Base-by-base conservation (phyloP, 768 basidiomycete species). In the Cubamyces lactineus region DNA sequence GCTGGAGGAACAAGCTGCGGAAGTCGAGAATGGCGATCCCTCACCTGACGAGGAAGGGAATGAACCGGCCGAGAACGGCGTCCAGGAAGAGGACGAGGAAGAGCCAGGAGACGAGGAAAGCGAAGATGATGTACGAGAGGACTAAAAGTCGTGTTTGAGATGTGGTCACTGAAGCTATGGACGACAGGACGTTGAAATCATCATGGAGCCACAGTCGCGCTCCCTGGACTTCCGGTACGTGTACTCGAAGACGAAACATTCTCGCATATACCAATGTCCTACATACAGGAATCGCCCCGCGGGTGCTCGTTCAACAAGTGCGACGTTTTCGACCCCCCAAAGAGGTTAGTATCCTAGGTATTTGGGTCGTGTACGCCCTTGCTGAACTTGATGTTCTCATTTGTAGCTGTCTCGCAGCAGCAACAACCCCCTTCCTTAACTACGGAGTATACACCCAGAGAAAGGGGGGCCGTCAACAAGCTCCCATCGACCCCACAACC, bases 161-260 rank as follows among this genome's bases (percentile, higher is more conserved):
- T 17, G 42, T 34, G n/a, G 16, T 24, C 34, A 40, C 23, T 53
- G 7, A 43, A 57, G 39, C 17, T 19, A 40, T 40, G 23, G 26
- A 12, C 39, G 47, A 13, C 66, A 93, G 89, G 88, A 96, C 72
- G 81, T 96, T 64, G 94, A 96, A 78, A 91, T 96, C 66, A 94
- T 96, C 57, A 88, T 93, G 85, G 92, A 96, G 69, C 86, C 86
- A 2, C 78, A 86, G 9, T 74, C 85, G 17, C 87, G 86, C 57
- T 89, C 87, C 5, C 75, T 91, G 19, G 91, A 94, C 76, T 85
- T 93, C 69, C 82, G 91, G 88, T 88, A 71, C 55, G 77, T 65
- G 40, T 21, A 7, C 19, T 28, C 7, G 52, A 39, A 2, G 5
- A 16, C 38, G 39, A 4, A 41, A 42, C 24, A 30, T 62, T 60